Evolutionary conservation across 441 rosid species (phyloP).

Genomic region (Populus hybrid): DNA sequence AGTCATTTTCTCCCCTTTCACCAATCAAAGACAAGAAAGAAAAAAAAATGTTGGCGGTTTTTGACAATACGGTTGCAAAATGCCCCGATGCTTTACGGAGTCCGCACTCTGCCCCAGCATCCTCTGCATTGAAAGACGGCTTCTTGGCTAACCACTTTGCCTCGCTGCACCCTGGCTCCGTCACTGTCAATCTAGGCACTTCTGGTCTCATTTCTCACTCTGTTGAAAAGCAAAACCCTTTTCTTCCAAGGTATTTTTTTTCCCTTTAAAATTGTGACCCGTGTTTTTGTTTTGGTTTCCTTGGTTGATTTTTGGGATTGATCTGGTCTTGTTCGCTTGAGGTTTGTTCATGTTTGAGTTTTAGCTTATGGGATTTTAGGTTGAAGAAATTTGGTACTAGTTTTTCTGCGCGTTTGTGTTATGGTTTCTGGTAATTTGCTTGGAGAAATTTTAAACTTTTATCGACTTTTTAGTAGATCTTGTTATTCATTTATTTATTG

Average conservation of each 20-base stretch:
- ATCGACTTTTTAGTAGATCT: neutral
- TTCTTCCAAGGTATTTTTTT: constrained; percentile 62
- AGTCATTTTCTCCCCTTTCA: neutral
- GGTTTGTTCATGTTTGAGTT: neutral
- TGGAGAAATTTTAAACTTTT: neutral
- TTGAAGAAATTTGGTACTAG: neutral
- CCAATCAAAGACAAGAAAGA: neutral
- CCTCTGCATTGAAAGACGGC: constrained; percentile 62
- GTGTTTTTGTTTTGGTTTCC: neutral
- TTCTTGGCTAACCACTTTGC: constrained; percentile 60
- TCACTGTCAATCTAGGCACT: constrained; percentile 69
- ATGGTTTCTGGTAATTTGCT: neutral
- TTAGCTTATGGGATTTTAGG: constrained; percentile 3
- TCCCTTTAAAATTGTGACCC: neutral
- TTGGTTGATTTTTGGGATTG: neutral
- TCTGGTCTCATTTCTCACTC: constrained; percentile 78
- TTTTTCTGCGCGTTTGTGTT: neutral
- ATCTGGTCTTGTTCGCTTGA: constrained; percentile 17
- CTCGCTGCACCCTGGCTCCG: constrained; percentile 46
- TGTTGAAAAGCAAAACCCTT: constrained; percentile 65
- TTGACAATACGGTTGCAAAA: constrained; percentile 79
- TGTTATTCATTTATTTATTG: neutral
- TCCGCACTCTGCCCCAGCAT: constrained; percentile 46
- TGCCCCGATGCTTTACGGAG: constrained; percentile 72
- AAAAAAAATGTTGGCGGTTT: constrained; percentile 70